Percentiles rank a stretch among this genome's conserved stretches.
Conservation (phyloP, 2,329 filamentous ascomycete species). For the Elsinoe australis region DNA sequence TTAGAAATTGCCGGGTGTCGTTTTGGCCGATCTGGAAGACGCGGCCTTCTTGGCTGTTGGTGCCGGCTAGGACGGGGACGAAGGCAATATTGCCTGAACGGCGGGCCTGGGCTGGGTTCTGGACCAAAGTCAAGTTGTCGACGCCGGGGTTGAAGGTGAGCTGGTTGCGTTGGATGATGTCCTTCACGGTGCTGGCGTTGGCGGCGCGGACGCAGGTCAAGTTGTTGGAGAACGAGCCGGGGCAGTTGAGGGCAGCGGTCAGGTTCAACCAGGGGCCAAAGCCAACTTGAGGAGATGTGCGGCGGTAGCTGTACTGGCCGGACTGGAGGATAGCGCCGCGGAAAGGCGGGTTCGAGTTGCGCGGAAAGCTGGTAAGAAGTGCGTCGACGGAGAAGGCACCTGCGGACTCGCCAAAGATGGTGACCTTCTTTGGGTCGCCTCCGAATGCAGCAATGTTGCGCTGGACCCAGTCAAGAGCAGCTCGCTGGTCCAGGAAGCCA, state of each 20-base stretch:
- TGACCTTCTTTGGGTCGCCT: constrained; percentile 32
- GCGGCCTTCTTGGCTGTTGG: constrained; percentile 32
- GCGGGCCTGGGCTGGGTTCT: constrained; percentile 25
- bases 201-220: constrained; percentile 29
- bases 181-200: constrained; percentile 27
- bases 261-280: constrained; percentile 24
- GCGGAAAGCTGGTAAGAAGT: constrained; percentile 26
- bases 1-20: constrained; percentile 24
- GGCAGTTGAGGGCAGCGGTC: constrained; percentile 25
- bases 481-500: constrained; percentile 34
- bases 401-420: constrained; percentile 32
- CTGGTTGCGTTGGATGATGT: constrained; percentile 27
- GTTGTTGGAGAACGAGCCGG: constrained; percentile 24
- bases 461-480: constrained; percentile 34
- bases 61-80: constrained; percentile 32
- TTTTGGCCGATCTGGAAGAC: constrained; percentile 27
- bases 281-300: constrained; percentile 18
- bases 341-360: constrained; percentile 26
- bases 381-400: constrained; percentile 30
- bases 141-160: constrained; percentile 28
- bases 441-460: constrained; percentile 33
- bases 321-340: constrained; percentile 30
- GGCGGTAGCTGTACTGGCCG: constrained; percentile 27
- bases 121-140: constrained; percentile 31
- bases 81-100: constrained; percentile 28